Conservation (phyloP, 116 monocot species). For the Trichopus zeylanicus region DNA sequence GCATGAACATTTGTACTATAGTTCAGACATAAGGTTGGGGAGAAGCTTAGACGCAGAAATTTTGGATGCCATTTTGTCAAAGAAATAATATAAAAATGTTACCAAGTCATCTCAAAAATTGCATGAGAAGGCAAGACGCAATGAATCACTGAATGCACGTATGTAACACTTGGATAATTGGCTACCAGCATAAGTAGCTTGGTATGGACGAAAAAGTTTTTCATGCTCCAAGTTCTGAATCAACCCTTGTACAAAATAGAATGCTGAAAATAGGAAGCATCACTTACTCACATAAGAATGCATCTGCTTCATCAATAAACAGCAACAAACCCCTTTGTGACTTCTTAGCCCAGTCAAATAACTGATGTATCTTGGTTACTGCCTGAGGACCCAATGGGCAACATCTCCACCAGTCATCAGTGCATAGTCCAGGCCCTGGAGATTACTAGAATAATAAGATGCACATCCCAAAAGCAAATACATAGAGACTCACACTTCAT, state of each 20-base stretch:
- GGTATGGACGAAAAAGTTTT: too few relatives aligned
- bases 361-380: conserved; percentile 15
- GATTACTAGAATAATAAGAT: conserved; percentile 1
- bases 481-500: background rate
- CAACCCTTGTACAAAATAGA: background rate
- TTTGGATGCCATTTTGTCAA: background rate
- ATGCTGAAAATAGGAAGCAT: background rate
- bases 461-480: background rate
- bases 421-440: conserved; percentile 13
- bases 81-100: background rate
- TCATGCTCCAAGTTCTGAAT: background rate
- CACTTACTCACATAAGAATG: conserved; percentile 13
- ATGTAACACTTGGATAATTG: too few relatives aligned
- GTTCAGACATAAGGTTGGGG: too few relatives aligned
- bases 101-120: background rate
- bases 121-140: too few relatives aligned
- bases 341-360: conserved; percentile 17
- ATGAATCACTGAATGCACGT: too few relatives aligned
- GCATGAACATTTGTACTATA: too few relatives aligned
- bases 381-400: conserved; percentile 16
- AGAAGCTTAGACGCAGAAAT: too few relatives aligned
- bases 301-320: conserved; percentile 16
- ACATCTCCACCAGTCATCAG: conserved; percentile 18
- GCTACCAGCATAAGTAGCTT: too few relatives aligned
- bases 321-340: conserved; percentile 10